These are phyloP conservation scores for Exophiala sp. DNA, from an alignment of 2,329 filamentous ascomycete species.

Conservation along the genomic window DNA sequence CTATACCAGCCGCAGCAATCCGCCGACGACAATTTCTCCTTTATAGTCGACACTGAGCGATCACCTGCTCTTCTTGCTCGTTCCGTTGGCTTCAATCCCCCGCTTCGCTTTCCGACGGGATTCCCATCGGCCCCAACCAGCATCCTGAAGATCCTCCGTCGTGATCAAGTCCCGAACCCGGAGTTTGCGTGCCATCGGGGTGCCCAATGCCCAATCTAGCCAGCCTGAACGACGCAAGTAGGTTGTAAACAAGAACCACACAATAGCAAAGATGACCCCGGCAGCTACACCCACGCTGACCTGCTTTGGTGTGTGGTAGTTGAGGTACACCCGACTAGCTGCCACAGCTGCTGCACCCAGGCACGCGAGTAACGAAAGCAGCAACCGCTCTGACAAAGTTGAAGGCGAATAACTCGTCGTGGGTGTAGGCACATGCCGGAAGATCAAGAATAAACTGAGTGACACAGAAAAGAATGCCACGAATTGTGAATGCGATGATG, in stretches of 20 bases:
- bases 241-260: conserved; percentile 73
- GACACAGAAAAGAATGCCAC: conserved; percentile 85
- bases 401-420: conserved; percentile 39
- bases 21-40: too few relatives aligned
- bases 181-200: conserved; percentile 57
- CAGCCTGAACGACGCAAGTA: conserved; percentile 60
- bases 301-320: conserved; percentile 84
- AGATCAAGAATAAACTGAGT: conserved; percentile 73
- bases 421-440: conserved; percentile 54
- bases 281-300: conserved; percentile 72
- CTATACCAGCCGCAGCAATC: too few relatives aligned
- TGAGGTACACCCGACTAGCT: conserved; percentile 79
- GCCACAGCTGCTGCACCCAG: conserved; percentile 63
- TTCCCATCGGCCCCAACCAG: conserved; percentile 92
- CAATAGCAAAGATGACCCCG: conserved; percentile 63
- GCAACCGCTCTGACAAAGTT: conserved; percentile 50
- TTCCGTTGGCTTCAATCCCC: background rate
- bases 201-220: conserved; percentile 66
- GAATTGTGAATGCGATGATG: conserved; percentile 90
- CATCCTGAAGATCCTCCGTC: conserved; percentile 81
- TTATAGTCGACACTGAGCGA: too few relatives aligned
- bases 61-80: conserved; percentile 14
- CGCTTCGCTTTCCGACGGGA: conserved; percentile 40
- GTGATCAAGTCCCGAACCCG: conserved; percentile 77
- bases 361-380: conserved; percentile 54